Evolutionary conservation across 2,329 filamentous ascomycete species (phyloP), one percentile per base, ranked within the genome.

Genomic region (Claviceps humidiphila): DNA sequence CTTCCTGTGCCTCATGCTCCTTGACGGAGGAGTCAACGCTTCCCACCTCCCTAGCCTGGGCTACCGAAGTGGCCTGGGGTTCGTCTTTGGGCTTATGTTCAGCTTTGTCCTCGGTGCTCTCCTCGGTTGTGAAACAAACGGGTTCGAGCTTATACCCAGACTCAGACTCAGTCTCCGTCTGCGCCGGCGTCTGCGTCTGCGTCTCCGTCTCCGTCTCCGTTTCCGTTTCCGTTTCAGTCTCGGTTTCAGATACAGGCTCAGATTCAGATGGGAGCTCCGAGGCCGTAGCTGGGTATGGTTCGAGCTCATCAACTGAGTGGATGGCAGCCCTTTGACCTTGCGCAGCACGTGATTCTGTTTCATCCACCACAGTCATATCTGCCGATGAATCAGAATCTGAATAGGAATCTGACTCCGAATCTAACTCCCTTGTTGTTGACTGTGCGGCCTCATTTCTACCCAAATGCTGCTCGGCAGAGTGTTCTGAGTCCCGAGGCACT

Each of bases 401-500:
- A 34, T 34, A 34, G 30, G 30, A 34, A 11, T 34, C 30, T 34
- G 30, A 34, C 9, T 34, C 49, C 16, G 51, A 53, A 46, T 52
- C 47, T 41, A 20, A 13, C 2, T 20, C 40, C 2, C 44, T n/a
- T 24, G 4, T n/a, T 22, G n/a, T 16, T 2, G 44, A 34, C 2
- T 17, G n/a, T 20, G 47, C 38, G 24, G 41, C 5, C 52, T 50
- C 24, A 13, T 37, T 34, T 11, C 30, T 34, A 34, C 9, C 30
- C 42, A 1, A n/a, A 26, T 6, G 38, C 9, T 34, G 7, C 20
- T 47, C 50, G 14, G 38, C 54, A 17, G 20, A 11, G 1, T 54
- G 43, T 13, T 55, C 52, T 16, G 58, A 47, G 11, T 52, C 41
- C 34, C 55, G 43, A 13, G 51, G 34, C 3, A 54, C 37, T 3